Conservation (phyloP, 192 early-diverging fungal species). For the Cetraspora pellucida region DNA sequence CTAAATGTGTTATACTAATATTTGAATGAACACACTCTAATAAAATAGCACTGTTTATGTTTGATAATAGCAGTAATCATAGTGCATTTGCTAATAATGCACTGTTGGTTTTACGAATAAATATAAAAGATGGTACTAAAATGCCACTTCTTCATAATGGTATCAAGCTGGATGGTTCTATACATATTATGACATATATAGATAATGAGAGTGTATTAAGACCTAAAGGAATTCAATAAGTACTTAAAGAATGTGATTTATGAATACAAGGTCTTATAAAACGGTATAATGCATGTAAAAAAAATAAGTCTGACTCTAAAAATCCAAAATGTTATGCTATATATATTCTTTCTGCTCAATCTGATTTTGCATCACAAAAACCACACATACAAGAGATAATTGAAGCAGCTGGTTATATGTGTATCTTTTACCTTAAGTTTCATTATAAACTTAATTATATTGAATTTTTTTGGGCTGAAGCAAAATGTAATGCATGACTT, state of each 20-base stretch:
- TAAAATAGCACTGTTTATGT: too few species aligned
- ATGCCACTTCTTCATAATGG: conserved; percentile 19
- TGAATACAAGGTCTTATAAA: conserved; percentile 27
- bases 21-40: too few species aligned
- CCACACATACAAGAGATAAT: neutral
- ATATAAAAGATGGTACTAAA: too few species aligned
- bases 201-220: conserved; percentile 25
- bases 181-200: conserved; percentile 34
- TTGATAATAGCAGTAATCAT: too few species aligned
- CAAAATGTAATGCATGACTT: too few species aligned
- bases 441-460: too few species aligned
- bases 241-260: conserved; percentile 35
- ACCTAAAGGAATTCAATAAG: conserved; percentile 35
- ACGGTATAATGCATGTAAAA: conserved; percentile 28
- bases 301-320: neutral
- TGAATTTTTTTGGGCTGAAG: too few species aligned
- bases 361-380: conserved; percentile 3
- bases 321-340: too few species aligned
- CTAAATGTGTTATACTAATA: too few species aligned
- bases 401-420: conserved; percentile 3
- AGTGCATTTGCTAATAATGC: too few species aligned
- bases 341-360: neutral
- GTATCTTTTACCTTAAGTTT: too few species aligned
- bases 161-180: neutral
- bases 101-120: too few species aligned